A percentile compares a stretch with the other conserved stretches of the same genome.
Conservation (phyloP, 2,329 filamentous ascomycete genomes). For the Hansfordia pulvinata region DNA sequence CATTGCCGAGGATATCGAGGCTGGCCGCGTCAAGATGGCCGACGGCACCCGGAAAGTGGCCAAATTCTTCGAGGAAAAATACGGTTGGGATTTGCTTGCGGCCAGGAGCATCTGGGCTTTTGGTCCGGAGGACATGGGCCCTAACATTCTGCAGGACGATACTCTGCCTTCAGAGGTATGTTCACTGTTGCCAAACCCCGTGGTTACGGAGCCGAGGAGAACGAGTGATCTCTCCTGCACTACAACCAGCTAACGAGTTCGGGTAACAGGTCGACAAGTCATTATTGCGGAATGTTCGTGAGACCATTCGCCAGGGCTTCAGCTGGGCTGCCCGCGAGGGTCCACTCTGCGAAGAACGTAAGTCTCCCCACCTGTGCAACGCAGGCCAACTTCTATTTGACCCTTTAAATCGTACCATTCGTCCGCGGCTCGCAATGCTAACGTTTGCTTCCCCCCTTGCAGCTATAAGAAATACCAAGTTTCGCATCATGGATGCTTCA, state of each 20-base stretch:
- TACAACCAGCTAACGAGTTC: no score
- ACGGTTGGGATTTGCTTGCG: constrained; percentile 92
- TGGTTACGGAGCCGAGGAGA: neutral
- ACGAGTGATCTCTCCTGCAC: no score
- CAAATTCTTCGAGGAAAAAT: constrained; percentile 93
- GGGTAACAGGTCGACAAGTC: constrained; percentile 82
- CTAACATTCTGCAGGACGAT: constrained; percentile 94
- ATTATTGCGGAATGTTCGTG: constrained; percentile 71
- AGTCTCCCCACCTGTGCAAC: no score
- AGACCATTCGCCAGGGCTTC: constrained; percentile 91
- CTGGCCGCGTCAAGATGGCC: constrained; percentile 77
- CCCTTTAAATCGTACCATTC: neutral
- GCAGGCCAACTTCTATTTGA: no score
- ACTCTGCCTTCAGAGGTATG: constrained; percentile 76
- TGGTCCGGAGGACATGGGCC: constrained; percentile 85
- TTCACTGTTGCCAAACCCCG: constrained; percentile 6
- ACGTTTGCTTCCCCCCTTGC: constrained; percentile 13
- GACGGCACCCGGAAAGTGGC: constrained; percentile 88
- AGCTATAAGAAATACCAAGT: constrained; percentile 96
- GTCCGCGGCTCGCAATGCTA: neutral
- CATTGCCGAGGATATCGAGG: constrained; percentile 89
- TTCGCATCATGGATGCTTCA: constrained; percentile 84
- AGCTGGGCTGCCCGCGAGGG: constrained; percentile 94
- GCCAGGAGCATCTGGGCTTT: constrained; percentile 97
- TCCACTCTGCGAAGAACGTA: constrained; percentile 92